Base-by-base conservation (phyloP, 345 rosid genomes). In the Citrus mangshanensis region DNA sequence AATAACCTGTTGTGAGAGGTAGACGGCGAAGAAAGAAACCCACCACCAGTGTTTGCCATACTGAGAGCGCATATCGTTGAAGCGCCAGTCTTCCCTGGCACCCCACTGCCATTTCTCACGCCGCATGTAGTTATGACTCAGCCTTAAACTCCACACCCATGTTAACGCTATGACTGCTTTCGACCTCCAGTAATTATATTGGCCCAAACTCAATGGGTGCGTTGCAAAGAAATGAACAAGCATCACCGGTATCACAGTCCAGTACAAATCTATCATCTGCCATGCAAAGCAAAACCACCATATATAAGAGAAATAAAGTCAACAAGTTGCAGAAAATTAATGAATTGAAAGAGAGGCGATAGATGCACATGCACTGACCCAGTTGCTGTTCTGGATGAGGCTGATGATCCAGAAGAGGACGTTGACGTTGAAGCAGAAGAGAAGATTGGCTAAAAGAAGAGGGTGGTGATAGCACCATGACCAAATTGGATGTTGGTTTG, bases 81-180 rank as follows among this genome's bases (percentile, higher is more conserved):
- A 96, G 66, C 99, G 84, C 99, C 99, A 96, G 80, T 96, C 99
- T 65, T 96, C 99, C 78, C 97, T 86, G 66, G 94, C 97, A 32
- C 99, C 98, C 94, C 93, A 96, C 80, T 89, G 91, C 99, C 99
- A 96, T 22, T 91, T 92, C 82, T 94, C 99, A 56, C 99, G 92
- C 89, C 99, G 84, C 78, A 96, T 89, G 72, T 96, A 96, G 86
- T 87, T 96, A 80, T 96, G 95, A 79, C 90, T 86, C 72, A 96
- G 87, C 87, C 99, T 88, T 59, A 92, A 75, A 83, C 89, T 82
- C 99, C 99, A 96, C 8, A 93, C 67, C 97, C 94, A 94, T 1
- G 97, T 90, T 81, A 93, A 73, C 46, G 78, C 12, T 3, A 88
- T 83, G 76, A 90, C 95, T 46, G 87, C 84, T 61, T 74, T 87